Percentiles rank a stretch among this genome's conserved stretches.
These are phyloP conservation scores for Claviceps sp. DNA, from an alignment of 2,329 filamentous ascomycete species.

Conservation along the genomic window DNA sequence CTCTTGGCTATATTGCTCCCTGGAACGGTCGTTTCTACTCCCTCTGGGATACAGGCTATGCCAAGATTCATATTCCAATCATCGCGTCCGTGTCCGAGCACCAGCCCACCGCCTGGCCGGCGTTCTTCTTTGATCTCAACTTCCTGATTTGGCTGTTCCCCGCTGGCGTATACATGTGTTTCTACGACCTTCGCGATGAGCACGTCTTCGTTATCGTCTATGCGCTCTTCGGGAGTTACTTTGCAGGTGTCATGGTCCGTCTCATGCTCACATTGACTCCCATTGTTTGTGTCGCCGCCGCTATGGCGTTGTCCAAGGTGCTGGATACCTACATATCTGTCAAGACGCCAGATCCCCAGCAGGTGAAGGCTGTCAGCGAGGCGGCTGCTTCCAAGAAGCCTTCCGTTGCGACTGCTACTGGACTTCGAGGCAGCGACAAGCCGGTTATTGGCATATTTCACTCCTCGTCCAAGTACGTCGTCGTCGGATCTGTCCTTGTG, in stretches of 20 bases:
- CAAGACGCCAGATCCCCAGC: slow-evolving; percentile 44
- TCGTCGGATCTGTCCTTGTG: slow-evolving; percentile 57
- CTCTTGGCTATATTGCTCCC: slow-evolving; percentile 83
- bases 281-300: slow-evolving; percentile 87
- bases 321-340: slow-evolving; percentile 72
- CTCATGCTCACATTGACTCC: slow-evolving; percentile 96
- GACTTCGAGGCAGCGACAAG: slow-evolving; percentile 56
- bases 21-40: slow-evolving; percentile 99
- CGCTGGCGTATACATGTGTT: slow-evolving; percentile 95
- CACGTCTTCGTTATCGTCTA: slow-evolving; percentile 98
- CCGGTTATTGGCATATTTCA: slow-evolving; percentile 78
- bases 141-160: slow-evolving; percentile 99
- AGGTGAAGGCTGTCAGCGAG: slow-evolving; percentile 32
- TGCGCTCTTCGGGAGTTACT: slow-evolving; percentile 92
- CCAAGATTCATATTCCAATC: slow-evolving; percentile 98
- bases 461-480: slow-evolving; percentile 62
- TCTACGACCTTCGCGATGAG: slow-evolving; percentile 85
- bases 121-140: slow-evolving; percentile 98
- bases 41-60: slow-evolving; percentile 95
- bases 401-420: slow-evolving; percentile 21
- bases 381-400: slow-evolving; percentile 43
- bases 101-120: slow-evolving; percentile 96
- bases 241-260: slow-evolving; percentile 98
- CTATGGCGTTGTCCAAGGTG: slow-evolving; percentile 75
- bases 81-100: slow-evolving; percentile 99